Percentiles rank a stretch among this genome's conserved stretches.
These are phyloP conservation scores for Colletotrichum spaethianum DNA, from an alignment of 2,329 filamentous ascomycete species.

Conservation along the genomic window DNA sequence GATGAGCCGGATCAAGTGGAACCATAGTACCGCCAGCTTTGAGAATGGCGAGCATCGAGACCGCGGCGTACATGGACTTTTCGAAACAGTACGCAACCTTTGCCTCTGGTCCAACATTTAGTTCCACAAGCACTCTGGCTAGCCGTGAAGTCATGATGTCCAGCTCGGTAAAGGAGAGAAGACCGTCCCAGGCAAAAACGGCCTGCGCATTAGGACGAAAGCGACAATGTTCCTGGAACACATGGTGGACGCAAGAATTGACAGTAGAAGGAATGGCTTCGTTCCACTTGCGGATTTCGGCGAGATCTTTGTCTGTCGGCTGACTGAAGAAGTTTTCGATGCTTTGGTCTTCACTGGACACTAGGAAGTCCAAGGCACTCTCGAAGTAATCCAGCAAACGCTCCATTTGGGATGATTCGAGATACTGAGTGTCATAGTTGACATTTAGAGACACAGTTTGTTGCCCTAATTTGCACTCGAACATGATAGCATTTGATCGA, in stretches of 20 bases:
- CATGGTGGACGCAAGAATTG: constrained; percentile 17
- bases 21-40: constrained; percentile 52
- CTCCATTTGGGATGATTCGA: constrained; percentile 1
- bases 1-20: constrained; percentile 46
- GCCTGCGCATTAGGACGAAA: constrained; percentile 11
- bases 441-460: constrained; percentile 5
- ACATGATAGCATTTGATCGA: constrained; percentile 30
- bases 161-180: constrained; percentile 42
- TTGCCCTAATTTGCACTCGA: constrained; percentile 26
- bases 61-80: constrained; percentile 47
- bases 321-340: neutral
- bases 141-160: constrained; percentile 41
- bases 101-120: constrained; percentile 43
- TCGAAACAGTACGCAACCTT: constrained; percentile 48
- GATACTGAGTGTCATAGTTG: constrained; percentile 22
- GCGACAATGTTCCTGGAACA: constrained; percentile 4
- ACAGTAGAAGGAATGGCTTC: neutral
- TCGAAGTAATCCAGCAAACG: constrained; percentile 30
- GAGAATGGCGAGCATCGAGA: constrained; percentile 50
- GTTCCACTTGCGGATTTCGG: constrained; percentile 15
- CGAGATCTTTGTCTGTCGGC: neutral
- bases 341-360: neutral
- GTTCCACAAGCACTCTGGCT: constrained; percentile 37
- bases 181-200: constrained; percentile 45
- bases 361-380: constrained; percentile 18